phyloP scores from a whole-genome alignment of 257 asterid species.

The Gynochthodes officinalis region DNA sequence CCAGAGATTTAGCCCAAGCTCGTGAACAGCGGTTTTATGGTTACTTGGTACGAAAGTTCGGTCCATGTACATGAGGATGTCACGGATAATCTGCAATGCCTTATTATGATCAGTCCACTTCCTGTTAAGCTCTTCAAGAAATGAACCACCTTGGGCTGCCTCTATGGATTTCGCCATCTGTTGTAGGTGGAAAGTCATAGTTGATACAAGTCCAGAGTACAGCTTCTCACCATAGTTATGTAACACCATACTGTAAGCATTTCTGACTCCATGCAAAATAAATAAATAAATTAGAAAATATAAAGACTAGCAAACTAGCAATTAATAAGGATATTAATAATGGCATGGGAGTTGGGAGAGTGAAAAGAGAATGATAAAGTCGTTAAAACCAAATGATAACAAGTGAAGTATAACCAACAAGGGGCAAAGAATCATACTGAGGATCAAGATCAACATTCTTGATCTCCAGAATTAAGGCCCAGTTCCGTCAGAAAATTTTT shows the following conservation, averaged over 20 bases:
- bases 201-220: slow-evolving; percentile 72
- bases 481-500: no score
- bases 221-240: slow-evolving; percentile 86
- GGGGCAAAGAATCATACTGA: not conserved
- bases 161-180: slow-evolving; percentile 63
- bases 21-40: slow-evolving; percentile 70
- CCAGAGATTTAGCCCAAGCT: slow-evolving; percentile 92
- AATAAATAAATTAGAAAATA: slow-evolving; percentile 24
- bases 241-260: slow-evolving; percentile 84
- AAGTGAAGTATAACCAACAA: not conserved
- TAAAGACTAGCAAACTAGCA: not conserved
- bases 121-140: slow-evolving; percentile 77
- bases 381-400: not conserved
- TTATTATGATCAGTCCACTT: slow-evolving; percentile 84
- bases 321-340: not conserved
- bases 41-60: slow-evolving; percentile 67
- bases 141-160: slow-evolving; percentile 67
- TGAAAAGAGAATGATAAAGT: not conserved
- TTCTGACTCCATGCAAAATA: slow-evolving; percentile 42
- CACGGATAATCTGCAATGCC: slow-evolving; percentile 81
- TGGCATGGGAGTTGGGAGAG: not conserved
- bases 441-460: not conserved
- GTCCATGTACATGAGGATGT: slow-evolving; percentile 92
- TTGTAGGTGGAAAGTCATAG: slow-evolving; percentile 79
- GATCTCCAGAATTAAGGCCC: not conserved